Percentiles rank a stretch among this genome's conserved stretches.
These are phyloP conservation scores for Megacollybia marginata DNA, from an alignment of 768 basidiomycete genomes.

Conservation along the genomic window DNA sequence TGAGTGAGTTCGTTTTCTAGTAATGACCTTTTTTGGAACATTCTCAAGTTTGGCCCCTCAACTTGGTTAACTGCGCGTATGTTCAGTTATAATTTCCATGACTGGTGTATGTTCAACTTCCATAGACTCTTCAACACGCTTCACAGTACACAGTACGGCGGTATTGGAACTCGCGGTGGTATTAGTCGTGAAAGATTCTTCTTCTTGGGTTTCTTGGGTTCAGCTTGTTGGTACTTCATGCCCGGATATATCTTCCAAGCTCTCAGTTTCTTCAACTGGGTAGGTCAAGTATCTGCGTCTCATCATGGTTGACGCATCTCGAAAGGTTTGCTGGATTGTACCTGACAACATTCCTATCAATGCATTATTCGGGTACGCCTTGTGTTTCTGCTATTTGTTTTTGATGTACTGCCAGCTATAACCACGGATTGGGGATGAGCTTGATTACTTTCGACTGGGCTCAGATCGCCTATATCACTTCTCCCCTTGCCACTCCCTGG, in stretches of 20 bases:
- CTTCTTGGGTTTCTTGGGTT: conserved; percentile 50
- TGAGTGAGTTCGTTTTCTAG: conserved; percentile 38
- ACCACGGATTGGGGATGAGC: conserved; percentile 53
- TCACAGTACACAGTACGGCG: conserved; percentile 64
- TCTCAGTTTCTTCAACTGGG: conserved; percentile 53
- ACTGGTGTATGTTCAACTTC: no score
- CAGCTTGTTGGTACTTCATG: conserved; percentile 58
- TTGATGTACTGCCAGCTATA: conserved; percentile 13
- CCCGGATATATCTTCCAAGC: conserved; percentile 71
- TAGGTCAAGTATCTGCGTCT: conserved; percentile 23
- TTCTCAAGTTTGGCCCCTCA: conserved; percentile 67
- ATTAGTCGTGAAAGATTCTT: conserved; percentile 76
- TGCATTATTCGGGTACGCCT: conserved; percentile 65
- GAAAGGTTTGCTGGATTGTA: conserved; percentile 50
- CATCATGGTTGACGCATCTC: conserved; percentile 29
- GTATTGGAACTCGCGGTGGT: conserved; percentile 56
- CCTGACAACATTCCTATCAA: conserved; percentile 66
- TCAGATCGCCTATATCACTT: conserved; percentile 56
- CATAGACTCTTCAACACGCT: conserved; percentile 63
- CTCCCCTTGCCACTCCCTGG: conserved; percentile 75
- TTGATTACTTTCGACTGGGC: conserved; percentile 79
- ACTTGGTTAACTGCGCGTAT: conserved; percentile 64
- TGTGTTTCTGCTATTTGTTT: conserved; percentile 13
- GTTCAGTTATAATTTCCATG: conserved; percentile 11
- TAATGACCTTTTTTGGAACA: conserved; percentile 20